Base-by-base conservation (phyloP, 1,284 basidiomycete genomes). In the Cystobasidium pallidum region DNA sequence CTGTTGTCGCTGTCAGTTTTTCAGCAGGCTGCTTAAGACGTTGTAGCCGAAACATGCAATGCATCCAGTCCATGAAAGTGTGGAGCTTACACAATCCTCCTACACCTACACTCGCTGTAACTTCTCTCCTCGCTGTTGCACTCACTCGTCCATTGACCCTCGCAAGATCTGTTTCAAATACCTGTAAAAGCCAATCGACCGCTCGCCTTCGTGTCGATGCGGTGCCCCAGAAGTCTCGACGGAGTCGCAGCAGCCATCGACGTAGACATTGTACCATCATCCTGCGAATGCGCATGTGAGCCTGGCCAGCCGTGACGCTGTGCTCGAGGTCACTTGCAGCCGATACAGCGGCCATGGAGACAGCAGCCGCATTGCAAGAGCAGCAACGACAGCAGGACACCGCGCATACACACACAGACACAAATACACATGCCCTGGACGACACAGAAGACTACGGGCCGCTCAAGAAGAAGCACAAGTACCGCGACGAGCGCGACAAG, bases 391-490 rank as follows among this genome's bases (percentile, higher is more conserved):
- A 58, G 55, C 55, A 58, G 55, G 32, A 58, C 21, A 19, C 39
- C 32, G 28, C 36, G 17, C 32, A 58, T 7, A 2, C 24, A 7
- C 4, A 32, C 7, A 6, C 24, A 3, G 55, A 34, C 30, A 32
- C 55, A 17, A 58, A 51, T n/a, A 51, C 15, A 8, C 62, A 32
- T 21, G 30, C 13, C 1, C 45, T 51, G 8, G 49, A 51, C 55
- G 32, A 41, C 26, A 41, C 55, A 58, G 51, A 66, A 43, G 64
- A 66, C 17, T 57, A 66, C 26, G 64, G 64, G 34, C 51, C 64
- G 10, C 36, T 66, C 13, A 57, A 66, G 51, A 54, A 66, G 64
- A 54, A 66, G 64, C 64, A 54, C 34, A 54, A 66, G 32, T 57
- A 57, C 36, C 64, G 51, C 51, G 45, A 55, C 51, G 64, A 66